Percentiles rank a stretch among this genome's conserved stretches.
phyloP scores from a whole-genome alignment of 805 yeast genomes.

The Cyberlindnera saturnus region DNA sequence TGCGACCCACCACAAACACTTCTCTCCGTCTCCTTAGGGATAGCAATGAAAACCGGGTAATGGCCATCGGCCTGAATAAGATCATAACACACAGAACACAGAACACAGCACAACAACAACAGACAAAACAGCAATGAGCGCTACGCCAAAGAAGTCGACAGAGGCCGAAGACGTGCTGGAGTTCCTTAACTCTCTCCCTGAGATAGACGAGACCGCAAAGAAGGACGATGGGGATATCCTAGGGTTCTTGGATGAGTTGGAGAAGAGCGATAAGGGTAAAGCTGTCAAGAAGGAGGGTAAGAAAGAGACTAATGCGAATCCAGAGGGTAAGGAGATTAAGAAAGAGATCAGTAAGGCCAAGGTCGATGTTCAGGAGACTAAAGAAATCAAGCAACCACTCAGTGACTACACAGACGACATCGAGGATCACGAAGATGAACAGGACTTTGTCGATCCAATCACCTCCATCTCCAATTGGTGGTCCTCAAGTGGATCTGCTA shows the following conservation, averaged over 20 bases:
- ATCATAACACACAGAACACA: neutral
- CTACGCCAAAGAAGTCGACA: conserved; percentile 29
- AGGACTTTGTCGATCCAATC: conserved; percentile 49
- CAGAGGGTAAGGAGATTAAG: conserved; percentile 18
- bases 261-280: conserved; percentile 28
- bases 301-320: conserved; percentile 9
- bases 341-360: conserved; percentile 13
- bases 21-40: too few relatives aligned
- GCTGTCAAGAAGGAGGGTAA: conserved; percentile 8
- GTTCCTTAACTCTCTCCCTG: conserved; percentile 75
- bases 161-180: conserved; percentile 75
- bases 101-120: neutral
- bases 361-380: conserved; percentile 7
- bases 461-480: conserved; percentile 69
- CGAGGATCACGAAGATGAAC: conserved; percentile 2
- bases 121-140: conserved; percentile 8
- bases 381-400: neutral
- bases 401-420: neutral
- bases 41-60: too few relatives aligned
- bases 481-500: conserved; percentile 61
- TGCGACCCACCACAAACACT: too few relatives aligned
- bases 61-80: neutral
- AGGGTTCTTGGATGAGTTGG: conserved; percentile 58
- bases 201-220: conserved; percentile 25
- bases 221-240: conserved; percentile 29